These are phyloP conservation scores for Tricholoma bakamatsutake DNA, from an alignment of 768 basidiomycete species.

Conservation along the genomic window DNA sequence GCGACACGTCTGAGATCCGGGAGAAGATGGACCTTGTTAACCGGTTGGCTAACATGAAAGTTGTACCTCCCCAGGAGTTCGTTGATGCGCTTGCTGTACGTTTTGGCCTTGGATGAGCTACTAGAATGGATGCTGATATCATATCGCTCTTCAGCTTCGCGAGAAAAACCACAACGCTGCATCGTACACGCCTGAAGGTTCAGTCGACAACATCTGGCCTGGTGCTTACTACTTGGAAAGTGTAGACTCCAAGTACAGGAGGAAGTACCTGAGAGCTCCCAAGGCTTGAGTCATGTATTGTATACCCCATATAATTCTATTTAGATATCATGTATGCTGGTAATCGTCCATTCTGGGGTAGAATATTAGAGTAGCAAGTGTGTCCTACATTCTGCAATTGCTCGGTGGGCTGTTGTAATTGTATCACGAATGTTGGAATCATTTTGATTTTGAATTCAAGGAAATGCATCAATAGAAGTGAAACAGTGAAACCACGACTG, in stretches of 20 bases:
- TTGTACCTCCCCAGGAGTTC: conserved; percentile 89
- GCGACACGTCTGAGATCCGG: conserved; percentile 77
- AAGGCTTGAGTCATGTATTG: conserved; percentile 23
- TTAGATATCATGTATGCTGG: neutral
- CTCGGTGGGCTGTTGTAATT: conserved; percentile 9
- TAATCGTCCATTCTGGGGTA: conserved; percentile 6
- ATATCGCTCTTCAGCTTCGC: conserved; percentile 57
- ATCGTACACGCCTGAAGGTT: conserved; percentile 80
- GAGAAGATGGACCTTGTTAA: conserved; percentile 77
- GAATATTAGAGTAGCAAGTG: conserved; percentile 11
- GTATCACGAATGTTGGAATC: conserved; percentile 1
- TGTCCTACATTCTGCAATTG: conserved; percentile 6
- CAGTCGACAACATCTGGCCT: conserved; percentile 89
- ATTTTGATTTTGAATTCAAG: neutral
- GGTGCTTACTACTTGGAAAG: conserved; percentile 89
- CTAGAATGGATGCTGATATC: conserved; percentile 5
- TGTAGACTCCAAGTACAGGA: conserved; percentile 87
- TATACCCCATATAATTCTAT: conserved; percentile 14
- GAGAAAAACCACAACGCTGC: conserved; percentile 95
- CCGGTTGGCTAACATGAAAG: conserved; percentile 79
- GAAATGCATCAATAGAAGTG: neutral
- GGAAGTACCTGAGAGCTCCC: conserved; percentile 68
- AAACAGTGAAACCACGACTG: too few species aligned
- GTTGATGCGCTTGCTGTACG: conserved; percentile 74
- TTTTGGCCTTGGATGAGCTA: conserved; percentile 3